phyloP scores from a whole-genome alignment of 768 basidiomycete species.

The Termitomyces sp. region DNA sequence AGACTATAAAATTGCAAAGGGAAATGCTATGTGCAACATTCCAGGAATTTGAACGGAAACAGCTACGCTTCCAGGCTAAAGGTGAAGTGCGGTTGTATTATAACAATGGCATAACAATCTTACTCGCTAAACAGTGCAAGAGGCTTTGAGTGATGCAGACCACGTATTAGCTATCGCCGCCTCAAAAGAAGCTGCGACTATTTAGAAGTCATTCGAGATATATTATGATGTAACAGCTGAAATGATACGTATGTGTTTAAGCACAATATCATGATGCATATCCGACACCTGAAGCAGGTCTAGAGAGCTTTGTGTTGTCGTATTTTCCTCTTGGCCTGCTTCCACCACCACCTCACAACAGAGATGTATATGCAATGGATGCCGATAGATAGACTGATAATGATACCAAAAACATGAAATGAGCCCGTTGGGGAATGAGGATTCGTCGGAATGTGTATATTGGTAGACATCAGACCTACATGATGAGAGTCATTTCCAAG shows the following conservation, averaged over 20 bases:
- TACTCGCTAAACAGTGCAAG: conserved; percentile 29
- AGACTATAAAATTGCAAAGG: conserved; percentile 37
- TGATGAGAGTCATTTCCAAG: background rate
- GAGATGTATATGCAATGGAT: conserved; percentile 41
- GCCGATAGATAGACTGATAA: conserved; percentile 42
- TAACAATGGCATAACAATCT: background rate
- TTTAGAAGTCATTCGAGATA: background rate
- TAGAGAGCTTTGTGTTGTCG: conserved; percentile 9
- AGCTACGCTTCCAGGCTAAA: conserved; percentile 38
- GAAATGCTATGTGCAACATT: conserved; percentile 36
- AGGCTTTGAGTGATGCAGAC: conserved; percentile 38
- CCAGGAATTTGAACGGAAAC: conserved; percentile 39
- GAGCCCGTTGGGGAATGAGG: conserved; percentile 26
- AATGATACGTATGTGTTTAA: background rate
- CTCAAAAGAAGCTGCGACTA: conserved; percentile 6
- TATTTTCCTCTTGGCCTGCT: conserved; percentile 41
- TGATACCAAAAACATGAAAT: conserved; percentile 52
- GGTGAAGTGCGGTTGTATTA: conserved; percentile 23
- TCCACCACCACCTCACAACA: conserved; percentile 65
- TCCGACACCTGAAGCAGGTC: background rate
- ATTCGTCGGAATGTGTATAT: conserved; percentile 63
- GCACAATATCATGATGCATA: background rate
- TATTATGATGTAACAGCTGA: background rate
- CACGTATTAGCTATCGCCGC: conserved; percentile 30
- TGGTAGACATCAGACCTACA: conserved; percentile 66